Evolutionary conservation across 169 alveolate species (phyloP), one percentile per base, ranked within the genome.

Genomic region (Eimeria maxima): DNA sequence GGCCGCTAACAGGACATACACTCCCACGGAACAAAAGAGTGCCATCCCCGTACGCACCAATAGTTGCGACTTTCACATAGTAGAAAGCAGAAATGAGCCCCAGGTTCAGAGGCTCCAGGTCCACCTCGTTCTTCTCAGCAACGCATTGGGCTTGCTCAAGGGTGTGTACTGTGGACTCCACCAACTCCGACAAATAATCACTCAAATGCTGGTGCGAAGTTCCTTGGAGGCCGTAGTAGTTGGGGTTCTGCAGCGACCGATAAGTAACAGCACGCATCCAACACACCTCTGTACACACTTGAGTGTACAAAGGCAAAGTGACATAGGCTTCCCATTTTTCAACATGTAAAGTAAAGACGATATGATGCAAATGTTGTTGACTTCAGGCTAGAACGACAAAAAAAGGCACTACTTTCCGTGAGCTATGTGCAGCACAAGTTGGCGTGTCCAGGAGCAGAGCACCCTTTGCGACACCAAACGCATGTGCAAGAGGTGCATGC

Each of bases 211-310:
- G 98, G 69, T 98, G 99, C 0, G 99, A 97, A 22, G 98, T 98
- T 7, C 99, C 99, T 78, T 97, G 97, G 74, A 99, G 97, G 16
- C 99, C 99, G 97, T 99, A 99, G 99, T 99, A 99, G 96, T 99
- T 99, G 3, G 99, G 99, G 97, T 99, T 99, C 98, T 99, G 97
- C 50, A 69, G 86, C 90, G 57, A 53, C 29, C 71, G 14, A 65
- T n/a, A 29, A 29, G 44, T 18, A 42, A 73, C 87, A 42, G n/a
- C 67, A 53, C 50, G 38, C 67, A 18, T 10, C 20, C 78, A 27
- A 27, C 60, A 78, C 89, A 44, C 33, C 55, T 1, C 5, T 38
- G 18, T 4, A 18, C 22, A 10, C 87, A 0, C 24, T 27, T 47
- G 38, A 22, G 50, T 81, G 47, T 18, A 76, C 80, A 86, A 57